Conservation (phyloP, 179 eudicot genomes). For the Dionaea muscipula region DNA sequence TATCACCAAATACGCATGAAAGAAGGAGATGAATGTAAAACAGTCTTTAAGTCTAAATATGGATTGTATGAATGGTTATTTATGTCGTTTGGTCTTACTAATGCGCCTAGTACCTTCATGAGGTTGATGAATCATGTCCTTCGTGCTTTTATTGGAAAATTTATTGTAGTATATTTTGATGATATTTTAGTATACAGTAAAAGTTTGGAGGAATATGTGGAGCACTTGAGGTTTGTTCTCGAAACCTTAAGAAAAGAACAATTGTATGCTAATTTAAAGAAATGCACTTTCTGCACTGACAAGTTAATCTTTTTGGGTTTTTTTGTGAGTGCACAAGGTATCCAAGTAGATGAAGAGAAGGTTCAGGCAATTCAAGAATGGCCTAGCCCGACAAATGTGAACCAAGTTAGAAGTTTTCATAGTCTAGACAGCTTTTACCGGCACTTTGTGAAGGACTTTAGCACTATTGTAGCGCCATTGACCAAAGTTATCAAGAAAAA, state of each 20-base stretch:
- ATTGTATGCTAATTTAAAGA: constrained; percentile 9
- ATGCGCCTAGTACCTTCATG: constrained; percentile 9
- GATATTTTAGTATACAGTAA: background rate
- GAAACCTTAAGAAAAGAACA: background rate
- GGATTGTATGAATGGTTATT: constrained; percentile 6
- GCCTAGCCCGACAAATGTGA: constrained; percentile 3
- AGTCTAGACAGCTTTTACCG: constrained; percentile 9
- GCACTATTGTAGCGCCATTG: constrained; percentile 1
- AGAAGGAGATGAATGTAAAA: constrained; percentile 6
- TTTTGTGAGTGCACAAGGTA: background rate
- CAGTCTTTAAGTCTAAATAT: background rate
- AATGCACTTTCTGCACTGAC: constrained; percentile 5
- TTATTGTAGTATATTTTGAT: constrained; percentile 10
- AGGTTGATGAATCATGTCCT: constrained; percentile 9
- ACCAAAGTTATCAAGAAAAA: constrained; percentile 3
- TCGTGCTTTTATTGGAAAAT: constrained; percentile 3
- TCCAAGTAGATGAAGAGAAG: background rate
- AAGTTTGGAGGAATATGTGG: background rate
- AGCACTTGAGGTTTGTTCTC: constrained; percentile 1
- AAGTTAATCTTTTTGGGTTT: background rate
- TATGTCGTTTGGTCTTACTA: constrained; percentile 11
- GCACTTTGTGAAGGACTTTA: constrained; percentile 1
- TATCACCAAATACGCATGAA: background rate
- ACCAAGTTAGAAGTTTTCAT: constrained; percentile 1
- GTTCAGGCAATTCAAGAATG: constrained; percentile 5